Conservation (phyloP, 1,284 basidiomycete species). For the Leucoagaricus sp. region DNA sequence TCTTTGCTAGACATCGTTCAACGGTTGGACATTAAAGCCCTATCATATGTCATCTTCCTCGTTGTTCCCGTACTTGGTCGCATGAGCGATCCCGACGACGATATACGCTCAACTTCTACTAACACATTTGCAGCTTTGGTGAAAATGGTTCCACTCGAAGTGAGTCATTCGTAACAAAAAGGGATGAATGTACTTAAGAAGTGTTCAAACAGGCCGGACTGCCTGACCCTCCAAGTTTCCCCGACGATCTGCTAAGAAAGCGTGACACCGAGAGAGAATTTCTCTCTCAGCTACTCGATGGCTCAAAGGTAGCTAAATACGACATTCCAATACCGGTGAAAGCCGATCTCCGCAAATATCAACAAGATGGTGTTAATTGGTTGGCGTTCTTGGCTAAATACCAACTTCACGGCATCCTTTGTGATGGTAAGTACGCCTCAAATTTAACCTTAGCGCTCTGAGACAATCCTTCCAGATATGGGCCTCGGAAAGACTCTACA, state of each 20-base stretch:
- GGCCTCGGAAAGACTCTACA: conserved; percentile 98
- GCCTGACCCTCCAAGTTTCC: conserved; percentile 93
- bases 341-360: conserved; percentile 95
- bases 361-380: conserved; percentile 99
- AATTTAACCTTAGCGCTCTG: not conserved
- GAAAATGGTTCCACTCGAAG: conserved; percentile 98
- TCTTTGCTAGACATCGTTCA: conserved; percentile 80
- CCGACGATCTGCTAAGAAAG: conserved; percentile 85
- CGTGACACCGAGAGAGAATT: conserved; percentile 91
- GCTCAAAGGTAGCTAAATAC: conserved; percentile 93
- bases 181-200: not conserved
- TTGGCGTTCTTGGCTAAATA: conserved; percentile 97
- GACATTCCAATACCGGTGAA: conserved; percentile 87
- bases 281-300: conserved; percentile 91
- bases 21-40: conserved; percentile 88
- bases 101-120: conserved; percentile 90
- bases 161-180: conserved; percentile 31
- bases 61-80: conserved; percentile 95
- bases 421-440: conserved; percentile 73
- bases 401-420: conserved; percentile 97
- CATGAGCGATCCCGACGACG: conserved; percentile 95
- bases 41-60: conserved; percentile 97
- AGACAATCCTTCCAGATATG: conserved; percentile 72
- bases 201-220: conserved; percentile 76
- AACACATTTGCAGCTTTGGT: conserved; percentile 98